These are phyloP conservation scores for Sicyos edulis DNA, from an alignment of 306 rosid genomes.

Conservation along the genomic window DNA sequence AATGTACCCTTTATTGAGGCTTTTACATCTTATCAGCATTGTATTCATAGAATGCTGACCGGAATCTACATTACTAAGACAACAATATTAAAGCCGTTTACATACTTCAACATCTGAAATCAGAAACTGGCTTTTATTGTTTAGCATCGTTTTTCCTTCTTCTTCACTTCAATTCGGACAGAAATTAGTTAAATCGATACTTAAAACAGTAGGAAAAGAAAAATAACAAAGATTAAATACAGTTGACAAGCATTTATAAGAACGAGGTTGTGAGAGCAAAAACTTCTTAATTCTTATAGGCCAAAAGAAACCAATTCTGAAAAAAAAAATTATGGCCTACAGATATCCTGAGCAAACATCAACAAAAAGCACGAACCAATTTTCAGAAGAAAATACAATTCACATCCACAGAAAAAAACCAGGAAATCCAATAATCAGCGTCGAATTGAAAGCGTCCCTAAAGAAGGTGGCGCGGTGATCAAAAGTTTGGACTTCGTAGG, in stretches of 20 bases:
- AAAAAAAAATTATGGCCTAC: not conserved
- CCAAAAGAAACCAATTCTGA: conserved; percentile 3
- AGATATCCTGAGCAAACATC: not conserved
- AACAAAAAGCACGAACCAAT: not conserved
- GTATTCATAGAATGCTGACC: not conserved
- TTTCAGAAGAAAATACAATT: not conserved
- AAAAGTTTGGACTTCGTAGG: no score
- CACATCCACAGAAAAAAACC: not conserved
- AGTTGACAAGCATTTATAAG: conserved; percentile 9
- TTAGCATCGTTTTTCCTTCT: no score
- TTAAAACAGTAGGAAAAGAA: not conserved
- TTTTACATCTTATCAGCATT: not conserved
- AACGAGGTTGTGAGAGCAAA: not conserved
- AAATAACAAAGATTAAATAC: not conserved
- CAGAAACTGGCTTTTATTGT: no score
- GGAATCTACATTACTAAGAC: not conserved
- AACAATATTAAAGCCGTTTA: not conserved
- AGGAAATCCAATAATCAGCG: not conserved
- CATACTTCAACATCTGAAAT: no score
- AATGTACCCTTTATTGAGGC: not conserved
- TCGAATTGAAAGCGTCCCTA: not conserved
- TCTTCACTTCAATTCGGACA: no score
- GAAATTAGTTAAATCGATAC: not conserved
- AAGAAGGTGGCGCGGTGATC: no score
- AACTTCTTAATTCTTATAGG: not conserved